Evolutionary conservation across 2,329 filamentous ascomycete species (phyloP), one percentile per base, ranked within the genome.

Genomic region (Neodidymelliopsis sp.): DNA sequence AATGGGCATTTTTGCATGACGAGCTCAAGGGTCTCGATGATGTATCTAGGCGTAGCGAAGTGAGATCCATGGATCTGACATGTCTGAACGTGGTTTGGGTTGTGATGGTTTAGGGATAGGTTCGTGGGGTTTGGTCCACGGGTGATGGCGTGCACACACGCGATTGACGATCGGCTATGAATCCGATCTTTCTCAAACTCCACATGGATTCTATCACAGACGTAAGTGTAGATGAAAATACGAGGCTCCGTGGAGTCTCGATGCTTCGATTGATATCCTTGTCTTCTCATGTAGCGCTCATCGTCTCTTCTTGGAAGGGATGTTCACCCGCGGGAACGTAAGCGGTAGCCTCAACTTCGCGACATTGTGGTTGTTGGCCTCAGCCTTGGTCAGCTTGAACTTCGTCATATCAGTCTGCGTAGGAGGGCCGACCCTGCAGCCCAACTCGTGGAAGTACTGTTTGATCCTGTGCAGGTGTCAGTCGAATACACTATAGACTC

Each of bases 281-380:
- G 34, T 29, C 33, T 36, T n/a, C 20, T 43, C 13, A n/a, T 34
- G 6, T 25, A 12, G 22, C 49, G 55, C 53, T 49, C 58, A 56
- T 54, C 44, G 44, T 18, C 35, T 61, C 33, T 52, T 57, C 31
- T 56, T 56, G 11, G 55, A 44, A 2, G 57, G 56, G 12, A 58
- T 64, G 30, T 58, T 63, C 8, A 69, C 50, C 76, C 88, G 91
- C 1, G 93, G 94, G 70, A 97, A 97, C 50, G 86, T 81, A 35
- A 97, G 76, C 3, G 94, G 94, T 54, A 97, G 72, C 61, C 81
- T 84, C 63, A 97, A 76, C 60, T 85, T 85, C 10, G 89, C 91
- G 38, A 92, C 75, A 51, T 74, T 81, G 53, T 85, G 84, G 46
- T 84, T 83, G 45, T 83, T 84, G 15, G 74, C 71, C 63, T 84